A percentile compares a stretch with the other conserved stretches of the same genome.
phyloP scores from a whole-genome alignment of 2,329 filamentous ascomycete species.

The Tolypocladium album region DNA sequence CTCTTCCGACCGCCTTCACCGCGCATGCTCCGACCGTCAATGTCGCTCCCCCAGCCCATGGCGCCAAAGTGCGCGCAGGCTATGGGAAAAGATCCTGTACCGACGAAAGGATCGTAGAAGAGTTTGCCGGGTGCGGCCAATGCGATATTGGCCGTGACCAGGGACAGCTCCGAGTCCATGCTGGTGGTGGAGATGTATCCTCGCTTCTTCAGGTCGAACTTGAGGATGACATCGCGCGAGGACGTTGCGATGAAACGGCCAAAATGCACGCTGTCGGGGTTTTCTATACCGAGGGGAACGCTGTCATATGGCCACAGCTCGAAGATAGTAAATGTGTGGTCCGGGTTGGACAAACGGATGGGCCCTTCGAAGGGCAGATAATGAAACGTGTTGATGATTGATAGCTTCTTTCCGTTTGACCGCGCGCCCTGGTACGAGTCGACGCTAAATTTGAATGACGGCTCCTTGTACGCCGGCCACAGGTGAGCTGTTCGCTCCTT shows the following conservation, averaged over 20 bases:
- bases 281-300: constrained; percentile 32
- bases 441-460: constrained; percentile 73
- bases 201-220: constrained; percentile 85
- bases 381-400: constrained; percentile 70
- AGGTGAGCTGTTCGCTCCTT: constrained; percentile 44
- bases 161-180: constrained; percentile 90
- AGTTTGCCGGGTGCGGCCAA: constrained; percentile 72
- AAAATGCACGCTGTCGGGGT: constrained; percentile 54
- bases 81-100: constrained; percentile 85
- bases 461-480: constrained; percentile 55
- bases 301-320: constrained; percentile 63
- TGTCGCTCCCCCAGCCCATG: constrained; percentile 75
- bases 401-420: constrained; percentile 48
- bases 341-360: constrained; percentile 64
- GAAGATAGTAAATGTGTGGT: constrained; percentile 68
- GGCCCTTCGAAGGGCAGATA: constrained; percentile 71
- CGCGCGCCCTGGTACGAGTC: constrained; percentile 75
- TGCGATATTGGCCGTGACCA: constrained; percentile 87
- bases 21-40: constrained; percentile 81
- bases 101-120: constrained; percentile 92
- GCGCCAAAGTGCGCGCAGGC: constrained; percentile 88
- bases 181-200: constrained; percentile 91
- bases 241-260: constrained; percentile 61
- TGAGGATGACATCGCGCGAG: constrained; percentile 55
- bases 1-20: constrained; percentile 50